These are phyloP conservation scores for Lipomyces starkeyi DNA, from an alignment of 805 yeast species.

Conservation along the genomic window DNA sequence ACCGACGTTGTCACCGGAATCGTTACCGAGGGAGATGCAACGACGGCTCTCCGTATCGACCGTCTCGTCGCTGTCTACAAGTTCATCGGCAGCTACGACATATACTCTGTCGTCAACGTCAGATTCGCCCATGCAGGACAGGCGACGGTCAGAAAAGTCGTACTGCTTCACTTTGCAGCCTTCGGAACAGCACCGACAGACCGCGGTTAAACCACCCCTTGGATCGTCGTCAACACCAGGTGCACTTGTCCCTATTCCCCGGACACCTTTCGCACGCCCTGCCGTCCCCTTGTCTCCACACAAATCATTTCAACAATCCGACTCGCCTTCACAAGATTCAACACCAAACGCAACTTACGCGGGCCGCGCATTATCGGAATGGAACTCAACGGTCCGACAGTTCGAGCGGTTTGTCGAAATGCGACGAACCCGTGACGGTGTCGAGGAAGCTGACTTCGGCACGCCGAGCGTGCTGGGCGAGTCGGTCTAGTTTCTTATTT, in stretches of 20 bases:
- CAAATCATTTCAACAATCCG: background rate
- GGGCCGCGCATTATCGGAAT: slow-evolving; percentile 50
- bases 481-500: background rate
- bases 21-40: background rate
- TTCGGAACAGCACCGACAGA: slow-evolving; percentile 17
- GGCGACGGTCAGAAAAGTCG: slow-evolving; percentile 17
- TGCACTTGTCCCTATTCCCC: slow-evolving; percentile 23
- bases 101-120: background rate
- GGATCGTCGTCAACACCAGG: background rate
- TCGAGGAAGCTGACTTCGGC: slow-evolving; percentile 43
- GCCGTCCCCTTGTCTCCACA: background rate
- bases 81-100: background rate
- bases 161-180: slow-evolving; percentile 32
- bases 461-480: slow-evolving; percentile 50
- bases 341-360: slow-evolving; percentile 43
- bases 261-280: slow-evolving; percentile 20
- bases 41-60: background rate
- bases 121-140: background rate
- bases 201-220: background rate
- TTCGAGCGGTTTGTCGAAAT: slow-evolving; percentile 48
- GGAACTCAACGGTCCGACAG: slow-evolving; percentile 47
- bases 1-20: background rate
- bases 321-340: background rate
- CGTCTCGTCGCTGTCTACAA: background rate
- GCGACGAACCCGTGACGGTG: slow-evolving; percentile 41